Evolutionary conservation across 2,329 filamentous ascomycete species (phyloP), one percentile per base, ranked within the genome.

Genomic region (Huntiella decipiens): DNA sequence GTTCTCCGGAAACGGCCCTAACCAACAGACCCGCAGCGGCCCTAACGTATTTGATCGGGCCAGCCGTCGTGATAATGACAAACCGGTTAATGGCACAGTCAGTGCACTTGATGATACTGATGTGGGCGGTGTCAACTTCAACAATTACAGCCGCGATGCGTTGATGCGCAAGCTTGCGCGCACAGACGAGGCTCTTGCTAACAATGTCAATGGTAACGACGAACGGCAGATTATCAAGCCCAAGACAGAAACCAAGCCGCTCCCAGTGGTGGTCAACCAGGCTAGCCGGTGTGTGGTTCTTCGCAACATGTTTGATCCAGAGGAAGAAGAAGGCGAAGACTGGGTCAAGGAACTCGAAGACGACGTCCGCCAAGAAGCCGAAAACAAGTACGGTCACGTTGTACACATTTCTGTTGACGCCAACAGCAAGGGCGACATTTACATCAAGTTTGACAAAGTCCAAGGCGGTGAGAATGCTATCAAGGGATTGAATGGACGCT

Each of bases 131-230:
- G 88, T 98, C 64, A 96, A 96, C 66, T 96, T 96, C 80, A 94
- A 86, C 73, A 95, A 95, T 64, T 95, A 93, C 69, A 94, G 85
- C 71, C 84, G 91, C 66, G 86, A 96, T 68, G 84, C 87, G 59
- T 79, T 98, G 65, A 98, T 98, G 91, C 78, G 85, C 63, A 95
- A 96, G 67, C 82, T 98, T 64, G 87, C 91, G 60, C 80, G 91
- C 71, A 88, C 82, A 66, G 87, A 96, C 65, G 86, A 96, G 60
- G 70, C 77, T 54, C 65, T 70, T 51, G 66, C 71, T 44, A 48
- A 47, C 44, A 39, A 40, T 36, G 43, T 44, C 54, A 73, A 74
- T 56, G 66, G 71, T 55, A 74, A 73, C 56, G 74, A 80, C 54
- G 77, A 83, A 63, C 73, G 74, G 60, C 79, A 82, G 62, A 68